Evolutionary conservation across 306 rosid species (phyloP).

Genomic region (Prinsepia uniflora): DNA sequence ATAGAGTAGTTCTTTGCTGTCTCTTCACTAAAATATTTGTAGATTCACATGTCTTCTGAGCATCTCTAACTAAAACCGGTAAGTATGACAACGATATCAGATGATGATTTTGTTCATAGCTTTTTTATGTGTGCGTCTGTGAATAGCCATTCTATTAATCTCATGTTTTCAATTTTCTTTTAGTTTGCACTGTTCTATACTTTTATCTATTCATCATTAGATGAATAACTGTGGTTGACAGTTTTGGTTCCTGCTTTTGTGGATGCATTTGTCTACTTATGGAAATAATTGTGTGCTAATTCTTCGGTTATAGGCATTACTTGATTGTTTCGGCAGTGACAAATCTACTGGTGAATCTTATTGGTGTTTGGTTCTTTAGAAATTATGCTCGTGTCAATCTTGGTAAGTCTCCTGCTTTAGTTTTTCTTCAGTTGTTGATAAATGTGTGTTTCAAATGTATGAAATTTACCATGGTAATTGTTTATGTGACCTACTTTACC

Average conservation of each 20-base stretch:
- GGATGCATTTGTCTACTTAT: slow-evolving; percentile 11
- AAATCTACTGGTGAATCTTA: slow-evolving; percentile 87
- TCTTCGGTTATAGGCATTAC: slow-evolving; percentile 74
- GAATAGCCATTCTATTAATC: neutral
- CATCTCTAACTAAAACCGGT: slow-evolving; percentile 1
- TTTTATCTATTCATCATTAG: neutral
- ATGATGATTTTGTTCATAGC: neutral
- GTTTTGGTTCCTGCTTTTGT: slow-evolving; percentile 10
- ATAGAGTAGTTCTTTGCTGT: neutral
- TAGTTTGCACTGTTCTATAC: neutral
- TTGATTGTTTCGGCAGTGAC: slow-evolving; percentile 91
- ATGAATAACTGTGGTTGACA: neutral
- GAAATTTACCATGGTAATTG: neutral
- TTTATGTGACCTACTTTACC: neutral
- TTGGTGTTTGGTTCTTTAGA: slow-evolving; percentile 99
- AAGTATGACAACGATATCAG: neutral
- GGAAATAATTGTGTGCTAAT: slow-evolving; percentile 27
- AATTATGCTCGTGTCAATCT: slow-evolving; percentile 92
- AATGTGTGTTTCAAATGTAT: neutral
- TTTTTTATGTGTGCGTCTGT: too few species aligned
- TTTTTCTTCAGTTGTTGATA: neutral
- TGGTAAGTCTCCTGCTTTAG: slow-evolving; percentile 45
- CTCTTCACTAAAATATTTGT: neutral
- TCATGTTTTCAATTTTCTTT: neutral
- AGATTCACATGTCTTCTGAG: neutral